Evolutionary conservation across 768 basidiomycete species (phyloP).

Genomic region (Tulasnella sp.): DNA sequence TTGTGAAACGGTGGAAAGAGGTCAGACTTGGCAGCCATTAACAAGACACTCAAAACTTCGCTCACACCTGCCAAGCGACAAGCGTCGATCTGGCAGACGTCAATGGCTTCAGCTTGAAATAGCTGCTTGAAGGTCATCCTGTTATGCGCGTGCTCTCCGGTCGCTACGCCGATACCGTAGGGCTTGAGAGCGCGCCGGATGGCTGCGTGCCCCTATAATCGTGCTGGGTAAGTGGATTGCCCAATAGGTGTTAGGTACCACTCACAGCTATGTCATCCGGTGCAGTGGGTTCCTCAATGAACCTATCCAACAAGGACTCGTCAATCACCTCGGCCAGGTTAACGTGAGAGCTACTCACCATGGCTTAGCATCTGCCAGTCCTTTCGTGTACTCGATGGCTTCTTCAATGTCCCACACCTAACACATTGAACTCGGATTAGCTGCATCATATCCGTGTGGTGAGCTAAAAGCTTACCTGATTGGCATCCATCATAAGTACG

Average conservation of each 20-base stretch:
- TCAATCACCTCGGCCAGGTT: no score
- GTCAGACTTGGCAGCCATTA: constrained; percentile 33
- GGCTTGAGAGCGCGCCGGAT: constrained; percentile 29
- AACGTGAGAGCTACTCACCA: constrained; percentile 21
- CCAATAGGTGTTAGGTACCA: background rate
- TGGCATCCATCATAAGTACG: constrained; percentile 38
- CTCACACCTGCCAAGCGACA: constrained; percentile 35
- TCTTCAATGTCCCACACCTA: constrained; percentile 31
- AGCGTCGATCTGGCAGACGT: constrained; percentile 37
- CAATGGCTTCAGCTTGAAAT: constrained; percentile 34
- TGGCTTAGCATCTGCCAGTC: constrained; percentile 30
- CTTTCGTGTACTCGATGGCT: constrained; percentile 33
- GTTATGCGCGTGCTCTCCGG: constrained; percentile 37
- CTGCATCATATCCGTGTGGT: background rate
- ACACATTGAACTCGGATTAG: background rate
- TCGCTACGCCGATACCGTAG: constrained; percentile 33
- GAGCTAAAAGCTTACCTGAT: constrained; percentile 27
- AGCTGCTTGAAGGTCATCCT: constrained; percentile 35
- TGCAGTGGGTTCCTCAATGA: constrained; percentile 37
- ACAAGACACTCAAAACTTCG: constrained; percentile 34
- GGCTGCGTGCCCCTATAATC: constrained; percentile 24
- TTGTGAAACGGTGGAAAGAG: no score
- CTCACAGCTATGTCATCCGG: constrained; percentile 21
- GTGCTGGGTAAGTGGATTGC: constrained; percentile 25
- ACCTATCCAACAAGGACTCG: constrained; percentile 13